Evolutionary conservation across 345 rosid genomes (phyloP).

Genomic region (Nasturtium officinale): DNA sequence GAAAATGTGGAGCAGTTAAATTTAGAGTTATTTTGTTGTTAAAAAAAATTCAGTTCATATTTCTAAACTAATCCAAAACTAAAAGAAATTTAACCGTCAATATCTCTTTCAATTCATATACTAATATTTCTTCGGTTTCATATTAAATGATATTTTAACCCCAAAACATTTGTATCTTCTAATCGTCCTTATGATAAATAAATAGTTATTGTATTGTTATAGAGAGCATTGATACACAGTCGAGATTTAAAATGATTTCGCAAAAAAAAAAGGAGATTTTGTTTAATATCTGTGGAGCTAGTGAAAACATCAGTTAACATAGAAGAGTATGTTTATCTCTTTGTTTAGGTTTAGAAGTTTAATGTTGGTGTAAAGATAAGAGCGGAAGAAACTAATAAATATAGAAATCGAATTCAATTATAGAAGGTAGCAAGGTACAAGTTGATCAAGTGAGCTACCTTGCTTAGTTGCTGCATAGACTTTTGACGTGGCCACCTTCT

Average conservation of each 20-base stretch:
- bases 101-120: too few species aligned
- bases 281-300: background rate
- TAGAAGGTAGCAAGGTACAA: background rate
- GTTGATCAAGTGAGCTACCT: background rate
- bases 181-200: background rate
- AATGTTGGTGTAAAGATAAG: background rate
- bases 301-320: background rate
- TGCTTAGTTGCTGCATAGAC: background rate
- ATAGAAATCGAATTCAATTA: background rate
- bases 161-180: background rate
- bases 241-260: background rate
- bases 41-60: background rate
- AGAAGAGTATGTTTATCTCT: background rate
- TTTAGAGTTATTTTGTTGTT: background rate
- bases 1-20: background rate
- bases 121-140: background rate
- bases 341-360: background rate
- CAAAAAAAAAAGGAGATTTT: too few species aligned
- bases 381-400: background rate
- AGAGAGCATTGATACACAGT: background rate
- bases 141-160: too few species aligned
- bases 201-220: background rate
- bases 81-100: background rate
- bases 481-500: constrained; percentile 6
- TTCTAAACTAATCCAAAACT: background rate